phyloP scores from a whole-genome alignment of 2,329 filamentous ascomycete species.

The Aphanocladium album region DNA sequence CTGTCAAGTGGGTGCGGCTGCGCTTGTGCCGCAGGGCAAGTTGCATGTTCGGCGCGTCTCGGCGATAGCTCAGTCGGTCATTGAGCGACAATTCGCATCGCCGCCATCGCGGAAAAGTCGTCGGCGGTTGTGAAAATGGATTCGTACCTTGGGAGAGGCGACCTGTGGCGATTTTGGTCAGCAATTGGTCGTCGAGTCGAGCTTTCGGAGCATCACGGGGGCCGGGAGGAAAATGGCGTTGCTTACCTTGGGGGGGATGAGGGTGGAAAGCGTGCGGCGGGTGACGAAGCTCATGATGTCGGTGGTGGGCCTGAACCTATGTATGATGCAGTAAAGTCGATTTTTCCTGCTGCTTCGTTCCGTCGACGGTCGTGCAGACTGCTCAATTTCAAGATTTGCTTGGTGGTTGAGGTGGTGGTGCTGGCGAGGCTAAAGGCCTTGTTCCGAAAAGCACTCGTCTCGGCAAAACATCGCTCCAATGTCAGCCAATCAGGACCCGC shows the following conservation, averaged over 20 bases:
- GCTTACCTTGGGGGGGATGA: constrained; percentile 96
- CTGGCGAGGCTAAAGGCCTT: constrained; percentile 21
- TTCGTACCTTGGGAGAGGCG: constrained; percentile 76
- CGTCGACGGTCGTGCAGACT: constrained; percentile 26
- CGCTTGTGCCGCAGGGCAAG: neutral
- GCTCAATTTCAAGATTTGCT: constrained; percentile 30
- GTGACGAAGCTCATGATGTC: constrained; percentile 87
- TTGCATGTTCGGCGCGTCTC: constrained; percentile 4
- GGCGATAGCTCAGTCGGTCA: neutral
- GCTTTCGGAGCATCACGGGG: neutral
- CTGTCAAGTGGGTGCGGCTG: neutral
- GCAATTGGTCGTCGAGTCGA: constrained; percentile 24
- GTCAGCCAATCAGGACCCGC: constrained; percentile 35
- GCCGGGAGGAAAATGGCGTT: constrained; percentile 14
- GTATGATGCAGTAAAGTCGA: neutral
- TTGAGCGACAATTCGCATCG: neutral
- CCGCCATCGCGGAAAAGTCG: neutral
- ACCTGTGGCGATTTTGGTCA: constrained; percentile 51
- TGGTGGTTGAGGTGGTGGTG: constrained; percentile 19
- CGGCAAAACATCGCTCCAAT: constrained; percentile 40
- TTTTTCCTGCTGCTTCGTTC: constrained; percentile 21
- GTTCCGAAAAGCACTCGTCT: constrained; percentile 47
- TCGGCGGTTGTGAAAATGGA: neutral
- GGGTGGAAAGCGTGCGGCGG: constrained; percentile 90
- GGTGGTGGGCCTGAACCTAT: constrained; percentile 26